Percentiles rank a stretch among this genome's conserved stretches.
Conservation (phyloP, 2,329 filamentous ascomycete species). For the Aureobasidium sp. region DNA sequence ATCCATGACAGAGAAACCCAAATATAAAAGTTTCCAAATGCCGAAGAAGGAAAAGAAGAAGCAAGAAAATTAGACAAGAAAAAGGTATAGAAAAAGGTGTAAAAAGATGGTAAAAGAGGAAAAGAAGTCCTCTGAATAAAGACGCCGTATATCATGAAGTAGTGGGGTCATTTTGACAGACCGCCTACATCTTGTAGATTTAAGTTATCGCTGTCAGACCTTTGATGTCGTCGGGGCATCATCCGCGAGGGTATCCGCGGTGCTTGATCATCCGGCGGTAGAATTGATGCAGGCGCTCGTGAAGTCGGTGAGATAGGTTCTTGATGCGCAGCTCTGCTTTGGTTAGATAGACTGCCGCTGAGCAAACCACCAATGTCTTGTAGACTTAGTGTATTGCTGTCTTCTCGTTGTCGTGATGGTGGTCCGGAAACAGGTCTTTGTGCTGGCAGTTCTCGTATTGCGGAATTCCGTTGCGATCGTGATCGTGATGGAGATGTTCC, state of each 20-base stretch:
- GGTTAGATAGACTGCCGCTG: background rate
- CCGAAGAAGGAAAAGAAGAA: no score
- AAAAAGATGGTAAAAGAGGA: background rate
- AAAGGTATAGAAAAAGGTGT: background rate
- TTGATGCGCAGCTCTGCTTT: background rate
- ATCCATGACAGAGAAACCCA: no score
- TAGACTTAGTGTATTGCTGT: background rate
- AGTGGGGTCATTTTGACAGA: constrained; percentile 12
- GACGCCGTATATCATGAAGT: background rate
- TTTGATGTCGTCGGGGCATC: constrained; percentile 11
- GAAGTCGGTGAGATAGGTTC: background rate
- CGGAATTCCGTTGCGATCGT: background rate
- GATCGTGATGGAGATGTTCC: background rate
- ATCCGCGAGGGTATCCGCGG: background rate
- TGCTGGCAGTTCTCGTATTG: background rate
- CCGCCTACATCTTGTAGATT: constrained; percentile 26
- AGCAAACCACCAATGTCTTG: background rate
- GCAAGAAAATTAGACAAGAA: no score
- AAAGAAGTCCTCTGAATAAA: background rate
- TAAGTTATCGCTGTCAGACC: constrained; percentile 21
- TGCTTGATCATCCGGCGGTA: background rate
- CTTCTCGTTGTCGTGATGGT: background rate
- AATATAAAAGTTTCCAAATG: no score
- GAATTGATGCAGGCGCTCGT: background rate
- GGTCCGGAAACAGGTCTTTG: background rate